Evolutionary conservation across 768 basidiomycete genomes (phyloP).

Genomic region (Kockovaella imperatae): DNA sequence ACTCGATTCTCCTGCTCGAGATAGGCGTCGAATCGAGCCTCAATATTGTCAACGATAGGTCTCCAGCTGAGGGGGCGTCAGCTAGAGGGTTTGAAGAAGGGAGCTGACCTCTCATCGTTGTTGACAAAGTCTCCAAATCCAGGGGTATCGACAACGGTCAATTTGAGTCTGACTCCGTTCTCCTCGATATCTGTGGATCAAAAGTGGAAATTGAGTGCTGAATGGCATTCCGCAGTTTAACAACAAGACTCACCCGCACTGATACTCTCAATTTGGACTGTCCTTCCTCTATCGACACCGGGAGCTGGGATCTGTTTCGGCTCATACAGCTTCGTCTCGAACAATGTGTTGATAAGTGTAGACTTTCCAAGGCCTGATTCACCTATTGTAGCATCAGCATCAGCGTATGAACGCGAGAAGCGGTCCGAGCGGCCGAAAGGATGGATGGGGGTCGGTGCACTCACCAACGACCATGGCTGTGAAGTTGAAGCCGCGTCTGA

Average conservation of each 20-base stretch:
- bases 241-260: slow-evolving; percentile 66
- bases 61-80: slow-evolving; percentile 64
- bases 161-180: slow-evolving; percentile 87
- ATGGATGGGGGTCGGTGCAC: slow-evolving; percentile 43
- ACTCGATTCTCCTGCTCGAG: slow-evolving; percentile 98
- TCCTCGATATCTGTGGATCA: slow-evolving; percentile 82
- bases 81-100: background rate
- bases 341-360: slow-evolving; percentile 95
- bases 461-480: slow-evolving; percentile 97
- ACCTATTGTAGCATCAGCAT: slow-evolving; percentile 28
- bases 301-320: slow-evolving; percentile 77
- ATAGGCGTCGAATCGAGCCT: slow-evolving; percentile 94
- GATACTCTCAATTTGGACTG: slow-evolving; percentile 96
- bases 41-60: slow-evolving; percentile 96
- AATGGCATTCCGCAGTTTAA: background rate
- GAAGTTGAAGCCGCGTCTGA: slow-evolving; percentile 72
- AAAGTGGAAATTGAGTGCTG: background rate
- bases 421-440: background rate
- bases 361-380: slow-evolving; percentile 99
- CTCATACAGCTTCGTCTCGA: slow-evolving; percentile 92
- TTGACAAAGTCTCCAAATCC: slow-evolving; percentile 99
- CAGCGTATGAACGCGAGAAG: slow-evolving; percentile 14
- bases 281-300: slow-evolving; percentile 76
- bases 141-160: slow-evolving; percentile 99
- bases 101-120: slow-evolving; percentile 81